Percentiles rank a stretch among this genome's conserved stretches.
phyloP scores from a whole-genome alignment of 2,329 filamentous ascomycete genomes.

The Penicillium italicum region DNA sequence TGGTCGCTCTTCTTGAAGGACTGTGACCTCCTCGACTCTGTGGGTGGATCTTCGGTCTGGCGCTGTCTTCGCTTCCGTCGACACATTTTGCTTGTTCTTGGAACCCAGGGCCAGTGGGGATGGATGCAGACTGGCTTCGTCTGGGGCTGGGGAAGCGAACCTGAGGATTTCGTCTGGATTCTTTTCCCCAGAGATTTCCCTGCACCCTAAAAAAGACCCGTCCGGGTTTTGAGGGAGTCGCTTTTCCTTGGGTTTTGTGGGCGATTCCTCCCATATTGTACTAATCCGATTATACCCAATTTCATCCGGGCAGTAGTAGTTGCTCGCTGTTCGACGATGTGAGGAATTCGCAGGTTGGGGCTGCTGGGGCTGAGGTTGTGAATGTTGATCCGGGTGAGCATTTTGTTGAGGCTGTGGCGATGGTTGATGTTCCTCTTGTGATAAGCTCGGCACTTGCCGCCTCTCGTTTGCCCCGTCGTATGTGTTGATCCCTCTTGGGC shows the following conservation, averaged over 20 bases:
- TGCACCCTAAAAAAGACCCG: constrained; percentile 43
- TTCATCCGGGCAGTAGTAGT: constrained; percentile 41
- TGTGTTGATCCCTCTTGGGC: constrained; percentile 13
- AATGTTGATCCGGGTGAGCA: not conserved
- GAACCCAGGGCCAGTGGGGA: constrained; percentile 20
- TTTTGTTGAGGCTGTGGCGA: constrained; percentile 1
- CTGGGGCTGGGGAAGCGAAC: constrained; percentile 29
- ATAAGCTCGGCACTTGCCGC: not conserved
- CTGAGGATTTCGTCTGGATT: constrained; percentile 39
- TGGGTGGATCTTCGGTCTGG: constrained; percentile 7
- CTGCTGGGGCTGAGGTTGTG: constrained; percentile 1
- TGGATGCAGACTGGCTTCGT: constrained; percentile 26
- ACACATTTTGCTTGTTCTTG: constrained; percentile 23
- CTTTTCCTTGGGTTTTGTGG: constrained; percentile 23
- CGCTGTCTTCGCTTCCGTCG: constrained; percentile 12
- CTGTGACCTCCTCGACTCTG: constrained; percentile 18
- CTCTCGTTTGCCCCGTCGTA: constrained; percentile 20
- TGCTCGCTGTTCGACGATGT: constrained; percentile 10
- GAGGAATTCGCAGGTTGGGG: not conserved
- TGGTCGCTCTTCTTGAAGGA: constrained; percentile 28
- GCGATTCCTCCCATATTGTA: constrained; percentile 35
- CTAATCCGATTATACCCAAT: constrained; percentile 38
- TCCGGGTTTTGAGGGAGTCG: constrained; percentile 23
- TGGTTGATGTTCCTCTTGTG: not conserved
- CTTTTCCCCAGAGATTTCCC: constrained; percentile 34